These are phyloP conservation scores for Pseudocercospora pini-densiflorae DNA, from an alignment of 2,329 filamentous ascomycete species.

Conservation along the genomic window DNA sequence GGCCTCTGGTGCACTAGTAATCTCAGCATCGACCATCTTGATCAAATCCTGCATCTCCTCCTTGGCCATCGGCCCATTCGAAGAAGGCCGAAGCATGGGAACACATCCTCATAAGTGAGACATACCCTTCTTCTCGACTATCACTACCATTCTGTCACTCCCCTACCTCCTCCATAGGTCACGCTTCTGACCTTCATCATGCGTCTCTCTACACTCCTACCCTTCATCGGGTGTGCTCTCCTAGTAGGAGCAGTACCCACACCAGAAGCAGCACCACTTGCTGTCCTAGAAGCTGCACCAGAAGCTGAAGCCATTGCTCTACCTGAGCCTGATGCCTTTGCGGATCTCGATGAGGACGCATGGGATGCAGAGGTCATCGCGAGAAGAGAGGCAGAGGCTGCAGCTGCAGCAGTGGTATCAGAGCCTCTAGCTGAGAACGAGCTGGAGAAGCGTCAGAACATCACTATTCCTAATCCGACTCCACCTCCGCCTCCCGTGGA, in stretches of 20 bases:
- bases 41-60: neutral
- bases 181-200: neutral
- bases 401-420: neutral
- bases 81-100: neutral
- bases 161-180: neutral
- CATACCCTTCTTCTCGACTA: neutral
- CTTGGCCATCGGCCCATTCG: neutral
- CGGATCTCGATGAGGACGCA: too few relatives aligned
- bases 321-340: neutral
- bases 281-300: neutral
- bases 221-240: neutral
- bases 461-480: too few relatives aligned
- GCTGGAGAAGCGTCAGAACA: neutral
- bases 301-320: constrained; percentile 1
- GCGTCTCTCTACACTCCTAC: neutral
- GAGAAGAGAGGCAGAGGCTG: neutral
- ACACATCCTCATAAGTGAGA: neutral
- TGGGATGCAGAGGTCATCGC: neutral
- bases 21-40: neutral
- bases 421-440: neutral
- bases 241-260: neutral
- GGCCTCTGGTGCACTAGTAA: neutral
- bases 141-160: neutral
- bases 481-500: too few relatives aligned
- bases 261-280: neutral